Evolutionary conservation across 2,329 filamentous ascomycete species (phyloP), one percentile per base, ranked within the genome.

Genomic region (Talaromyces sp.): DNA sequence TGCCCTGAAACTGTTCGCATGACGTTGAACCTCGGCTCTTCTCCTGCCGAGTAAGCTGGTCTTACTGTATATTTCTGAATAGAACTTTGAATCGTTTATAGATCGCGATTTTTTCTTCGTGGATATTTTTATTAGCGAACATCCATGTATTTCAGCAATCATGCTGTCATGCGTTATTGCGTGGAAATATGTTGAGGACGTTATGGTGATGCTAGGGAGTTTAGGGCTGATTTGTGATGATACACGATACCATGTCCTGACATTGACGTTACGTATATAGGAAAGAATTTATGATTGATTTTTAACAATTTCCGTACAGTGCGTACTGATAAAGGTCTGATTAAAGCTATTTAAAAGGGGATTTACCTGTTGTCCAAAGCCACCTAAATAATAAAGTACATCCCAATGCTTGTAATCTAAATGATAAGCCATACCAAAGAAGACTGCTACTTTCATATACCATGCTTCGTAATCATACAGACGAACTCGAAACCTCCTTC

Each of bases 1-100:
- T 80, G 78, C 71, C 74, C 77, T 38, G 72, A 76, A 58, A 59
- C 73, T 66, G 75, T 77, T 58, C 70, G 70, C 61, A 74, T 80
- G 66, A 68, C 68, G 36, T 62, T 80, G 61, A 73, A 68, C 62
- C 71, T 80, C 62, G 78, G 78, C 61, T 11, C 65, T 36, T 64
- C 65, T 19, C n/a, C 36, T 17, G 51, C 64, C n/a, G 64, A 65
- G 31, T 65, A 65, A 64, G 31, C 45, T 38, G 29, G 45, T 51
- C 15, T 61, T 17, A 17, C 27, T 47, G 13, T 34, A 15, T 29
- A 34, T 13, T 19, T n/a, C 25, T 43, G 13, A 10, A 29, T 22
- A 22, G 6, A 25, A 36, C 22, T 38, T 10, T 6, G 58, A 2
- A 45, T 22, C 27, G 31, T 45, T 38, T 51, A 51, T 62, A 38